Percentiles rank a stretch among this genome's conserved stretches.
These are phyloP conservation scores for Umbelopsis vinacea DNA, from an alignment of 192 early-diverging fungal species.

Conservation along the genomic window DNA sequence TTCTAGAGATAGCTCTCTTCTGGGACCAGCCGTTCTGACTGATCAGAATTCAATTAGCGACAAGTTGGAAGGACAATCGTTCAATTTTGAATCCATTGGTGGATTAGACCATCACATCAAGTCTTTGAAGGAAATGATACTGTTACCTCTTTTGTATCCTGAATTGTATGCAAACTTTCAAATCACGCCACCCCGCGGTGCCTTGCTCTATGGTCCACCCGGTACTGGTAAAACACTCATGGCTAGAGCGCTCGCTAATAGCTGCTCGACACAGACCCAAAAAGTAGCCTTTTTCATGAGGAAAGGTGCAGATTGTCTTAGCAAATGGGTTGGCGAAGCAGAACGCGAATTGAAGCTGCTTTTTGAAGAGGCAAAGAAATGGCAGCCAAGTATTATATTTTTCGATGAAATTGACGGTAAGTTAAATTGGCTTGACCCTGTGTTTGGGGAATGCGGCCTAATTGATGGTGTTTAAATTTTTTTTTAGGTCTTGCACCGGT, in stretches of 20 bases:
- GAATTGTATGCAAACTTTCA: slow-evolving; percentile 61
- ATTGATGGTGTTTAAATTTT: slow-evolving; percentile 20
- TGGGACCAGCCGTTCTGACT: slow-evolving; percentile 4
- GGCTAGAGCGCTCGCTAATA: slow-evolving; percentile 53
- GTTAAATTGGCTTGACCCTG: neutral
- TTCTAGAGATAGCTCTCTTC: neutral
- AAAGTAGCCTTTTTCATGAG: slow-evolving; percentile 74
- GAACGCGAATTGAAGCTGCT: slow-evolving; percentile 67
- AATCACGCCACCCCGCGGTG: slow-evolving; percentile 66
- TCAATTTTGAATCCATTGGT: slow-evolving; percentile 52
- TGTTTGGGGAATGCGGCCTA: slow-evolving; percentile 3
- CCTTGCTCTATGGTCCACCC: slow-evolving; percentile 72
- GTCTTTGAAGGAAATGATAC: slow-evolving; percentile 78
- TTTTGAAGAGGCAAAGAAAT: slow-evolving; percentile 72
- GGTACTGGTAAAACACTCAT: slow-evolving; percentile 79
- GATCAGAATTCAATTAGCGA: slow-evolving; percentile 4
- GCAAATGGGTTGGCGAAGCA: slow-evolving; percentile 78
- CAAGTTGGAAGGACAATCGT: slow-evolving; percentile 21
- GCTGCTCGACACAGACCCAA: slow-evolving; percentile 44
- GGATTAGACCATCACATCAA: slow-evolving; percentile 60
- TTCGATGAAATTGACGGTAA: slow-evolving; percentile 83
- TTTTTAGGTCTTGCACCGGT: slow-evolving; percentile 61
- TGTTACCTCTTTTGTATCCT: slow-evolving; percentile 74
- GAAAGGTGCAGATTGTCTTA: slow-evolving; percentile 72
- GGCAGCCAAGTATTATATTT: slow-evolving; percentile 76